A percentile compares a stretch with the other conserved stretches of the same genome.
Conservation (phyloP, 306 rosid species). For the Prosopis cineraria region DNA sequence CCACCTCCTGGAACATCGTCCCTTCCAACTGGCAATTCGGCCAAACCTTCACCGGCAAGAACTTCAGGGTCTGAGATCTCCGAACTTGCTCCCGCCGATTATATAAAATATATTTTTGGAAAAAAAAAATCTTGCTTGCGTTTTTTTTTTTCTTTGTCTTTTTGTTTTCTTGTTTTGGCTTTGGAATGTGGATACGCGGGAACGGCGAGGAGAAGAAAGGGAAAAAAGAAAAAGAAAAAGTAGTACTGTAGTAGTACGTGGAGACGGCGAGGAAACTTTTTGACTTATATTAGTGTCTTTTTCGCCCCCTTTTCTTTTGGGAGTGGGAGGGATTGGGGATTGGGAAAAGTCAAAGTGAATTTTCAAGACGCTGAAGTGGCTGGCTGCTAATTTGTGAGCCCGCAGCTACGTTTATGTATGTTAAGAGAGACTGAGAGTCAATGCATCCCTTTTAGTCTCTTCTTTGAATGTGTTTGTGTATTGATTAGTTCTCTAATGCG, state of each 20-base stretch:
- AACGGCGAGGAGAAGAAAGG: constrained; percentile 6
- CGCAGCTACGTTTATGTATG: constrained; percentile 54
- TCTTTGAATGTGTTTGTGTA: neutral
- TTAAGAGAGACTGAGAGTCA: neutral
- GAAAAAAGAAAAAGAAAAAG: too few relatives aligned
- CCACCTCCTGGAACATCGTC: constrained; percentile 68
- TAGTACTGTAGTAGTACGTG: neutral
- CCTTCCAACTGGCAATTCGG: constrained; percentile 85
- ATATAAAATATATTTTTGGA: too few relatives aligned
- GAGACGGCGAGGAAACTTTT: constrained; percentile 35
- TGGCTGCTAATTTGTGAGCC: constrained; percentile 63
- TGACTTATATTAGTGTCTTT: constrained; percentile 10
- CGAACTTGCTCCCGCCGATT: neutral
- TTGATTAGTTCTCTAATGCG: neutral
- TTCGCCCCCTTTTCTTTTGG: neutral
- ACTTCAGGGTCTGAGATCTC: constrained; percentile 54
- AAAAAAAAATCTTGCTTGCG: neutral
- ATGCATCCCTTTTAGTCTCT: neutral
- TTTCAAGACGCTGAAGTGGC: constrained; percentile 72
- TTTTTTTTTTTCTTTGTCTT: neutral
- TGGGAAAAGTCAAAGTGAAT: constrained; percentile 10
- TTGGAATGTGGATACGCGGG: constrained; percentile 37
- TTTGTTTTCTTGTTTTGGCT: neutral
- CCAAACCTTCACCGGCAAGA: constrained; percentile 74
- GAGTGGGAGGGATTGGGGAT: neutral